phyloP scores from a whole-genome alignment of 1,284 basidiomycete genomes.

The Somion occarium region DNA sequence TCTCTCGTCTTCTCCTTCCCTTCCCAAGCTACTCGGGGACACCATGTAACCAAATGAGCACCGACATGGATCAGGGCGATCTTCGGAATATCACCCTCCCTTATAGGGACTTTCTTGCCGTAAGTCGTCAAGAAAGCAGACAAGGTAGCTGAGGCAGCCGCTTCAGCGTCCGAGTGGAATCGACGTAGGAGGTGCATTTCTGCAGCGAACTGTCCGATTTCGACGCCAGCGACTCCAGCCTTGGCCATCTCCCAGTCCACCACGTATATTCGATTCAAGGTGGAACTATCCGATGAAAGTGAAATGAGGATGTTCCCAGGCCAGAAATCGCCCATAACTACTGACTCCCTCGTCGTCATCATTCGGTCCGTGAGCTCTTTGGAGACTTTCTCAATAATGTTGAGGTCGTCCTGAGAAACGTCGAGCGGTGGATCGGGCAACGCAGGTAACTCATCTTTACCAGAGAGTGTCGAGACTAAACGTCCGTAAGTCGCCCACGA shows the following conservation, averaged over 20 bases:
- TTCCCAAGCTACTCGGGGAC: slow-evolving; percentile 42
- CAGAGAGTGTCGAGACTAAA: slow-evolving; percentile 40
- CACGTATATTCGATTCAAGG: slow-evolving; percentile 38
- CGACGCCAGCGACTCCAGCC: slow-evolving; percentile 45
- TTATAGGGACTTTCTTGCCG: slow-evolving; percentile 13
- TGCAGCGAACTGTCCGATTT: slow-evolving; percentile 56
- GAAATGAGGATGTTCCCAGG: slow-evolving; percentile 53
- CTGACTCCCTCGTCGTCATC: slow-evolving; percentile 28
- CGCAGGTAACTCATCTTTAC: slow-evolving; percentile 25
- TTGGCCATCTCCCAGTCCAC: slow-evolving; percentile 59
- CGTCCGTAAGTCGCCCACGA: slow-evolving; percentile 43
- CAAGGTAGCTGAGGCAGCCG: slow-evolving; percentile 30
- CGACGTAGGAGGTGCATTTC: slow-evolving; percentile 45
- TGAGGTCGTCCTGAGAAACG: slow-evolving; percentile 32
- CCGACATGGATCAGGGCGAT: slow-evolving; percentile 41
- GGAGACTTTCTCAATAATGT: slow-evolving; percentile 31
- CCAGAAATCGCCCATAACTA: slow-evolving; percentile 63
- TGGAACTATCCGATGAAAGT: slow-evolving; percentile 19
- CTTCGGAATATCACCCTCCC: slow-evolving; percentile 19
- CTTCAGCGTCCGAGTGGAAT: slow-evolving; percentile 34
- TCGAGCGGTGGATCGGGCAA: slow-evolving; percentile 38
- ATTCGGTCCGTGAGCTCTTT: slow-evolving; percentile 33
- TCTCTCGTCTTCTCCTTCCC: slow-evolving; percentile 37
- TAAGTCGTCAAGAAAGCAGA: slow-evolving; percentile 41
- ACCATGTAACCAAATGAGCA: slow-evolving; percentile 42